A percentile compares a stretch with the other conserved stretches of the same genome.
Conservation (phyloP, 2,329 filamentous ascomycete genomes). For the Fusarium drepaniforme region DNA sequence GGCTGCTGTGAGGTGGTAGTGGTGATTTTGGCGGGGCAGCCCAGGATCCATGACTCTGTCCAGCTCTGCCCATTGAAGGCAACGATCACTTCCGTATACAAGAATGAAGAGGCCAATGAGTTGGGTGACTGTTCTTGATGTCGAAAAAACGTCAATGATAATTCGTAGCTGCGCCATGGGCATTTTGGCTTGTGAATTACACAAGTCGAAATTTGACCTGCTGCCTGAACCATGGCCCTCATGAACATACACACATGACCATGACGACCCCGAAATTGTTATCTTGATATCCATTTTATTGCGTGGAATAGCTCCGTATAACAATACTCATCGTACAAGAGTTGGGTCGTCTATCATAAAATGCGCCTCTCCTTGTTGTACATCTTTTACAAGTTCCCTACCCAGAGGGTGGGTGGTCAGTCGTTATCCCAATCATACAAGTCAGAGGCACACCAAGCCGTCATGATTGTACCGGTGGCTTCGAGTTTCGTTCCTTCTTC, state of each 20-base stretch:
- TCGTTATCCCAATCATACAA: background rate
- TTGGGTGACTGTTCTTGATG: background rate
- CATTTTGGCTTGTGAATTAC: background rate
- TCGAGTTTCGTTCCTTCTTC: slow-evolving; percentile 55
- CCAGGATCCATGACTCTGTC: slow-evolving; percentile 25
- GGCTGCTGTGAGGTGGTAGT: slow-evolving; percentile 37
- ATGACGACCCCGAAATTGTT: background rate
- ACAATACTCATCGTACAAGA: slow-evolving; percentile 11
- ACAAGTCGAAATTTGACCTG: background rate
- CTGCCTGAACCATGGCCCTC: background rate
- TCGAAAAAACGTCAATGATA: background rate
- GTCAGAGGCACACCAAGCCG: background rate
- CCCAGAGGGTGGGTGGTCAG: background rate
- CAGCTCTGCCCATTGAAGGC: background rate
- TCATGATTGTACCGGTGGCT: slow-evolving; percentile 11
- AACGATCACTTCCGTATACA: background rate
- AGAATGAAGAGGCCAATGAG: background rate
- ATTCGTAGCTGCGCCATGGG: background rate
- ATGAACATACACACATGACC: background rate
- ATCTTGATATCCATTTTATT: background rate
- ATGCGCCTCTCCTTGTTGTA: slow-evolving; percentile 14
- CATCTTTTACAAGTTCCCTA: slow-evolving; percentile 23
- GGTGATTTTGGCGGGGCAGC: slow-evolving; percentile 40
- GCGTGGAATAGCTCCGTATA: background rate
- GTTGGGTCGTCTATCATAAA: slow-evolving; percentile 32